Evolutionary conservation across 176 grass and related monocot species (phyloP), one percentile per base, ranked within the genome.

Genomic region (Zea luxurians): DNA sequence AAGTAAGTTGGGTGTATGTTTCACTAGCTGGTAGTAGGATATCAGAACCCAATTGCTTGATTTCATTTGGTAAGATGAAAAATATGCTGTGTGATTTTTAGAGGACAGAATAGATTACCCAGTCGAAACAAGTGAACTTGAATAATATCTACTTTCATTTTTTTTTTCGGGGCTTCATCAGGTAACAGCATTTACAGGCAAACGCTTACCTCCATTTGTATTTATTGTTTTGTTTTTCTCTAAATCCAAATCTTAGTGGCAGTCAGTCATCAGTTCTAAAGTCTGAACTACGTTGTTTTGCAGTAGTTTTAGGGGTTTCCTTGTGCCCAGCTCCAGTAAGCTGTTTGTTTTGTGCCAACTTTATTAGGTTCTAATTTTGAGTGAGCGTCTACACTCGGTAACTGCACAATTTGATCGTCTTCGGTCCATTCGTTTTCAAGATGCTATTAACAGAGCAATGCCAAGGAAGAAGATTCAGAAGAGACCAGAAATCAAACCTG

Each of bases 351-450:
- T 62, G 37, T 41, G 1, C 63, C 2, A 8, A 70, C 63, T 72
- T 88, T 78, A 54, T 41, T 80, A 98, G 91, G 91, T 94, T 89
- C 81, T 98, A 75, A 98, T 98, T 90, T 86, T 94, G 62, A 90
- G 96, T 48, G 89, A 98, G 50, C 83, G 85, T 70, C 92, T 98
- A 57, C 87, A 94, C 50, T 83, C 85, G 15, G 91, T 98, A 53
- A 94, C 89, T 74, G 81, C 85, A 81, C 89, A 90, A 74, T 94
- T 98, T 87, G 91, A 98, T 74, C 90, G 53, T 47, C 86, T 94
- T 62, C 83, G 96, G 72, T 90, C 96, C 37, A 82, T 88, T 49
- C 91, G 87, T n/a, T 98, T 92, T 81, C 96, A 94, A 92, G 91
- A 98, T 59, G 91, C 92, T 53, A 90, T 94, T 57, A 98, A 83